Percentiles rank a stretch among this genome's conserved stretches.
Conservation (phyloP, 2,329 filamentous ascomycete genomes). For the Elsinoe fawcettii region DNA sequence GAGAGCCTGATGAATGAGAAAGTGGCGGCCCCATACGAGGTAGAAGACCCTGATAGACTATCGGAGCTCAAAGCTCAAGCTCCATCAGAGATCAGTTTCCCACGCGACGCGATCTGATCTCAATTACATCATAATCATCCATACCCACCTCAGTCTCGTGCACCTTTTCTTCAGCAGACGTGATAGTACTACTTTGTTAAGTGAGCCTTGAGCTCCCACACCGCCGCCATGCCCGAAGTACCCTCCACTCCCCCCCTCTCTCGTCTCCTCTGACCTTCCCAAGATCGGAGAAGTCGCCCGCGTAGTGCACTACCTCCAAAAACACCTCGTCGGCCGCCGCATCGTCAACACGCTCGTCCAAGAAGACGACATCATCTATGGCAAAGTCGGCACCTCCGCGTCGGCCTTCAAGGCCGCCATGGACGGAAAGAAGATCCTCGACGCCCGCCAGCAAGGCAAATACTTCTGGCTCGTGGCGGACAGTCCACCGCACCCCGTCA, state of each 20-base stretch:
- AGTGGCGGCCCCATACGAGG: no score
- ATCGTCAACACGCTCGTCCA: constrained; percentile 62
- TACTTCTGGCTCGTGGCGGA: constrained; percentile 89
- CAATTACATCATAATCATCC: not conserved
- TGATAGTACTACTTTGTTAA: no score
- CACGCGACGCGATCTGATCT: not conserved
- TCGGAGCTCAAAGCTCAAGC: not conserved
- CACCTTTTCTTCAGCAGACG: no score
- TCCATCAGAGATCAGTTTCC: not conserved
- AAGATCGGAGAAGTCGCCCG: constrained; percentile 62
- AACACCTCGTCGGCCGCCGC: constrained; percentile 75
- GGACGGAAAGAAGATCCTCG: constrained; percentile 62
- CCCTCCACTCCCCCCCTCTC: not conserved
- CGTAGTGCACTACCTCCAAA: constrained; percentile 75
- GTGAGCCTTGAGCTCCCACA: not conserved
- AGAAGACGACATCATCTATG: constrained; percentile 80
- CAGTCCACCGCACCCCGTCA: constrained; percentile 68
- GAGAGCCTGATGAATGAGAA: no score
- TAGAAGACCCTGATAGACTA: no score
- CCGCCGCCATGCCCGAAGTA: constrained; percentile 13
- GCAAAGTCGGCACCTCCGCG: constrained; percentile 78
- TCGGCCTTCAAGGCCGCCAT: constrained; percentile 66
- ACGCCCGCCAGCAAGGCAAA: constrained; percentile 82
- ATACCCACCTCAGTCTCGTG: no score
- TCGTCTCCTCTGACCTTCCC: constrained; percentile 15